Conservation (phyloP, 75 land plant species). For the Picea sitchensis region DNA sequence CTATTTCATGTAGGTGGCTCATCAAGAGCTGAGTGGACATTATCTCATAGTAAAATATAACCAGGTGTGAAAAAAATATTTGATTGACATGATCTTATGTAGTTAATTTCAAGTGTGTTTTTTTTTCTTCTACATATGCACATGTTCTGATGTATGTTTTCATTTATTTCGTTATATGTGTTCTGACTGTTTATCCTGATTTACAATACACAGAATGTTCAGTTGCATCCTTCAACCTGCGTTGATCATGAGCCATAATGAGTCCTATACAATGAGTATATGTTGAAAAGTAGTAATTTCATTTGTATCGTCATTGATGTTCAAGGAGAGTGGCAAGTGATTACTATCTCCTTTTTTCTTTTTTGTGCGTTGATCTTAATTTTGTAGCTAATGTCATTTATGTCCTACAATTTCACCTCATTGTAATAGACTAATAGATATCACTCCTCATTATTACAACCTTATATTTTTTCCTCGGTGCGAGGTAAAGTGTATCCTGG, state of each 20-base stretch:
- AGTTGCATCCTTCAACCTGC: conserved; percentile 34
- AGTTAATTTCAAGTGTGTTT: background rate
- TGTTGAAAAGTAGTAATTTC: conserved; percentile 31
- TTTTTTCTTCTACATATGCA: background rate
- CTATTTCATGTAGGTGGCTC: conserved; percentile 57
- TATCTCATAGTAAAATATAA: conserved; percentile 55
- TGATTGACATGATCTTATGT: background rate
- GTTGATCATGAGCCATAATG: conserved; percentile 16
- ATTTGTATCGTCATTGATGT: conserved; percentile 9
- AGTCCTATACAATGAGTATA: conserved; percentile 25
- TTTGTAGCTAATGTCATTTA: background rate
- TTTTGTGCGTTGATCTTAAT: background rate
- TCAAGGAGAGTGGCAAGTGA: conserved; percentile 14
- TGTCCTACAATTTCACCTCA: background rate
- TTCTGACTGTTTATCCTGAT: background rate
- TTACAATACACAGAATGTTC: conserved; percentile 20
- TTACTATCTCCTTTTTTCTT: background rate
- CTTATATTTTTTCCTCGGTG: conserved; percentile 19
- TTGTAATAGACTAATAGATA: conserved; percentile 22
- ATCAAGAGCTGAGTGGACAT: conserved; percentile 44
- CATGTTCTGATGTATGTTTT: background rate
- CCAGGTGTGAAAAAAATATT: conserved; percentile 24
- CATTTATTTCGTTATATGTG: background rate
- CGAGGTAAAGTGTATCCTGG: conserved; percentile 20
- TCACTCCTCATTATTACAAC: conserved; percentile 22